Evolutionary conservation across 1,284 basidiomycete genomes (phyloP).

Genomic region (Cryptococcus sp.): DNA sequence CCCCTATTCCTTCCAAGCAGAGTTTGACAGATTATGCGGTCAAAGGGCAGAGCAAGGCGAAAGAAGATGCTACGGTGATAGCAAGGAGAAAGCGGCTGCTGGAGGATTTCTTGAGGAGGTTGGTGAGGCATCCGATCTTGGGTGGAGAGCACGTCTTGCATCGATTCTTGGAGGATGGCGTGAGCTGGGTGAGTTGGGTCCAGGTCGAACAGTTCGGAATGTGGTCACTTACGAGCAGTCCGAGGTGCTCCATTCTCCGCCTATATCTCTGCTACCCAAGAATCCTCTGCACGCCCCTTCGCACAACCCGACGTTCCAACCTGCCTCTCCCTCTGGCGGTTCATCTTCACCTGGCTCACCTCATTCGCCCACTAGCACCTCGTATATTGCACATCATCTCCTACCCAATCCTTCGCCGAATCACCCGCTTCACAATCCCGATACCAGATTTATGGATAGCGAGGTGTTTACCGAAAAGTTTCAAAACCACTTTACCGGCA

Average conservation of each 20-base stretch:
- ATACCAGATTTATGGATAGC: conserved; percentile 91
- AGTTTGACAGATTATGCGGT: conserved; percentile 93
- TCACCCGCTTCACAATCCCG: conserved; percentile 77
- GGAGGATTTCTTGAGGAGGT: conserved; percentile 86
- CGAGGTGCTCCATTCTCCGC: conserved; percentile 86
- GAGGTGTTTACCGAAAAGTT: conserved; percentile 97
- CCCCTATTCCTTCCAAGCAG: conserved; percentile 97
- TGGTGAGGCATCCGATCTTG: conserved; percentile 83
- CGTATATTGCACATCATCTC: conserved; percentile 47
- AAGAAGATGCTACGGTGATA: conserved; percentile 91
- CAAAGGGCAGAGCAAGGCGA: conserved; percentile 86
- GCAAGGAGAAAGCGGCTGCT: conserved; percentile 88
- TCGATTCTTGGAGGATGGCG: conserved; percentile 89
- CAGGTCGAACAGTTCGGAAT: neutral
- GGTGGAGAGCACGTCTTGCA: conserved; percentile 93
- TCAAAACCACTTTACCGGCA: conserved; percentile 79
- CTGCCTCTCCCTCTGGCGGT: conserved; percentile 21
- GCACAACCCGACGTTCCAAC: conserved; percentile 70
- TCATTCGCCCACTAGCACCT: conserved; percentile 48
- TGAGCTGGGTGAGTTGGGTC: conserved; percentile 71
- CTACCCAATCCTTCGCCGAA: conserved; percentile 83
- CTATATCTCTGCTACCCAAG: conserved; percentile 83
- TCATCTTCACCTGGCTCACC: conserved; percentile 53
- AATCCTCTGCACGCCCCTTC: conserved; percentile 93
- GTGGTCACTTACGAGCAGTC: conserved; percentile 52